Conservation (phyloP, 371 early-diverging fungal species). For the Syncephalastrum sp. region DNA sequence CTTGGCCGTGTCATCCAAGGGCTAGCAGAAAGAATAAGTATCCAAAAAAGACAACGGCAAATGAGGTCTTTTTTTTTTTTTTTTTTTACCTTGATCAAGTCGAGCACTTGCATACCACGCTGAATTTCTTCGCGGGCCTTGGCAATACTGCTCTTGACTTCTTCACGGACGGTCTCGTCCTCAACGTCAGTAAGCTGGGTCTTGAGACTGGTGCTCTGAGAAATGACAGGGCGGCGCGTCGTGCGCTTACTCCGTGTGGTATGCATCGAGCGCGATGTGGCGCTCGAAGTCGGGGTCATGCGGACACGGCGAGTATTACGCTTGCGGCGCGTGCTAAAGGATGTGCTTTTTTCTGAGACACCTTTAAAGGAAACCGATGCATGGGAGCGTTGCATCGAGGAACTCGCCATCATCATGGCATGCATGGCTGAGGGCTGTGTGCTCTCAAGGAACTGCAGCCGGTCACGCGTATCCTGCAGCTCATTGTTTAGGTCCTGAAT, state of each 20-base stretch:
- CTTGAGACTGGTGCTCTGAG: conserved; percentile 18
- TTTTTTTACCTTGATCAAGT: conserved; percentile 33
- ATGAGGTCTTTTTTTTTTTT: too few relatives aligned
- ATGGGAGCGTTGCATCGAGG: conserved; percentile 8
- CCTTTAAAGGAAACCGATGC: conserved; percentile 14
- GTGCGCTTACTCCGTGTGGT: background rate
- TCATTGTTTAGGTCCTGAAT: conserved; percentile 57
- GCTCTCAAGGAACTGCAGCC: conserved; percentile 30
- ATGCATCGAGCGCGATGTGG: conserved; percentile 1
- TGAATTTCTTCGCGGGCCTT: conserved; percentile 64
- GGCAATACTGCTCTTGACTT: conserved; percentile 57
- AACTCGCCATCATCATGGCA: conserved; percentile 22
- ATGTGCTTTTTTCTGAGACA: conserved; percentile 6
- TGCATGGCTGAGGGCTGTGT: conserved; percentile 34
- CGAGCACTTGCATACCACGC: conserved; percentile 55
- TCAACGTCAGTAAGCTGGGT: conserved; percentile 18
- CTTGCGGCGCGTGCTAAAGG: conserved; percentile 10
- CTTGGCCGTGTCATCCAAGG: conserved; percentile 37
- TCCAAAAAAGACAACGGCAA: background rate
- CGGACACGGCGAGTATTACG: conserved; percentile 20
- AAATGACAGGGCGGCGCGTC: conserved; percentile 22
- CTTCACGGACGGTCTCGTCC: conserved; percentile 30
- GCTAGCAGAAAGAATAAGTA: conserved; percentile 7
- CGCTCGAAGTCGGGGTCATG: conserved; percentile 26
- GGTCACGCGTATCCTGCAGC: conserved; percentile 45